These are phyloP conservation scores for Jaminaea rosea DNA, from an alignment of 1,284 basidiomycete species.

Conservation along the genomic window DNA sequence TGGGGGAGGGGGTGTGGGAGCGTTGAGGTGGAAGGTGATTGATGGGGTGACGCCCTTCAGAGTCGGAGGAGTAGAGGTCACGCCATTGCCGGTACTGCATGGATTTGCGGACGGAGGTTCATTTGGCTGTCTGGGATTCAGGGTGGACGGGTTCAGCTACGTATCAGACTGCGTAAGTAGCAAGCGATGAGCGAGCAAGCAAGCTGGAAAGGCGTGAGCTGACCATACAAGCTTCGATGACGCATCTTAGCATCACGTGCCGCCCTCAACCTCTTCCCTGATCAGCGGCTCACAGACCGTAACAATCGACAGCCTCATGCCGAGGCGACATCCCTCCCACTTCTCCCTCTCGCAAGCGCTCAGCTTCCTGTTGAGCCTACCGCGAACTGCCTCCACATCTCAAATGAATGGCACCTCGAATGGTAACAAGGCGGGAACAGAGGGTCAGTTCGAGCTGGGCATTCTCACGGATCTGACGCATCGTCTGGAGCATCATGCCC, in stretches of 20 bases:
- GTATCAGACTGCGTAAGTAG: conserved; percentile 39
- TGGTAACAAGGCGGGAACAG: neutral
- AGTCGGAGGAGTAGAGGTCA: conserved; percentile 10
- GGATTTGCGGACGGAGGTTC: conserved; percentile 22
- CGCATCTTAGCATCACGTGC: conserved; percentile 35
- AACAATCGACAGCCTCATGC: conserved; percentile 39
- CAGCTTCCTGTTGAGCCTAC: conserved; percentile 13
- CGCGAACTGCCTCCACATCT: conserved; percentile 12
- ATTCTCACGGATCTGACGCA: conserved; percentile 41
- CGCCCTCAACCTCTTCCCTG: conserved; percentile 13
- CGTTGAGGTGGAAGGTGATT: conserved; percentile 40
- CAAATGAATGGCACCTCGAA: neutral
- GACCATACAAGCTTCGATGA: too few species aligned
- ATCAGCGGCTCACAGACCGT: conserved; percentile 26
- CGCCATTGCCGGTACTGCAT: conserved; percentile 33
- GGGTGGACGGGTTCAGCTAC: conserved; percentile 39
- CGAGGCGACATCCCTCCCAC: conserved; percentile 32
- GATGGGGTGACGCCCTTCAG: conserved; percentile 17
- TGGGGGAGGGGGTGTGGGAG: conserved; percentile 34
- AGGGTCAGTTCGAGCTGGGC: conserved; percentile 6
- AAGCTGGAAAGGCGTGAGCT: too few species aligned
- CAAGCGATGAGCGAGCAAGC: too few species aligned
- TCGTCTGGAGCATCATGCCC: conserved; percentile 25
- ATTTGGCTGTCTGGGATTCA: conserved; percentile 37
- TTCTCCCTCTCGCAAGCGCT: conserved; percentile 39